Conservation (phyloP, 2,329 filamentous ascomycete genomes). For the Pezicula carpinea region DNA sequence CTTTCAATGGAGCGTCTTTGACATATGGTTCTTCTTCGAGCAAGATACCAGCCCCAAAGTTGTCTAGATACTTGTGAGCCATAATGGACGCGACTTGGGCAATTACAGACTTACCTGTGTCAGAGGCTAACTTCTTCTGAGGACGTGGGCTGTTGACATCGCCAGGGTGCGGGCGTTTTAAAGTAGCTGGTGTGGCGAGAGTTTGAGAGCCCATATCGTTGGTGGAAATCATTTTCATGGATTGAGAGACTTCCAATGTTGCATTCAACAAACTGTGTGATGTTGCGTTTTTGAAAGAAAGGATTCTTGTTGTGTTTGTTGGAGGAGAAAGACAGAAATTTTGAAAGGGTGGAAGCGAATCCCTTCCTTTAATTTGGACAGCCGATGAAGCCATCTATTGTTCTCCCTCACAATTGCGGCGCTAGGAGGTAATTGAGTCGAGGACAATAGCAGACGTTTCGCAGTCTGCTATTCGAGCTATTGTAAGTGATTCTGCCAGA, state of each 20-base stretch:
- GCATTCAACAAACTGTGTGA: background rate
- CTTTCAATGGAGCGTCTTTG: background rate
- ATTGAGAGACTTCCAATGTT: background rate
- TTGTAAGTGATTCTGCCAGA: too few relatives aligned
- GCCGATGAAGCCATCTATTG: conserved; percentile 5
- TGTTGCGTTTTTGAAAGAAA: background rate
- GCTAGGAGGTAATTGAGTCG: background rate
- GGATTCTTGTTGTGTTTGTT: background rate
- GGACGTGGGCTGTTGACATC: background rate
- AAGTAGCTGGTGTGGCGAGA: background rate
- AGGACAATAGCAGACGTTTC: background rate
- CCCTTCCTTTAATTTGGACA: background rate
- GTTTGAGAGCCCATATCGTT: too few relatives aligned
- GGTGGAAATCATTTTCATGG: background rate
- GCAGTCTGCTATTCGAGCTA: conserved; percentile 6
- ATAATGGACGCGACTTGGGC: too few relatives aligned
- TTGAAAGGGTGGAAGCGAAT: background rate
- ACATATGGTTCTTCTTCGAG: background rate
- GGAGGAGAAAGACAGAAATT: conserved; percentile 3
- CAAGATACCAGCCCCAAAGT: too few relatives aligned
- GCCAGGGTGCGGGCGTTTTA: conserved; percentile 2
- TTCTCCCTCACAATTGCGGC: conserved; percentile 3
- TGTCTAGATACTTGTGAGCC: too few relatives aligned
- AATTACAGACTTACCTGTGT: conserved; percentile 1
- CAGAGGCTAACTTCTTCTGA: background rate